These are phyloP conservation scores for Eragrostis nindensis DNA, from an alignment of 176 grass and related monocot genomes.

Conservation along the genomic window DNA sequence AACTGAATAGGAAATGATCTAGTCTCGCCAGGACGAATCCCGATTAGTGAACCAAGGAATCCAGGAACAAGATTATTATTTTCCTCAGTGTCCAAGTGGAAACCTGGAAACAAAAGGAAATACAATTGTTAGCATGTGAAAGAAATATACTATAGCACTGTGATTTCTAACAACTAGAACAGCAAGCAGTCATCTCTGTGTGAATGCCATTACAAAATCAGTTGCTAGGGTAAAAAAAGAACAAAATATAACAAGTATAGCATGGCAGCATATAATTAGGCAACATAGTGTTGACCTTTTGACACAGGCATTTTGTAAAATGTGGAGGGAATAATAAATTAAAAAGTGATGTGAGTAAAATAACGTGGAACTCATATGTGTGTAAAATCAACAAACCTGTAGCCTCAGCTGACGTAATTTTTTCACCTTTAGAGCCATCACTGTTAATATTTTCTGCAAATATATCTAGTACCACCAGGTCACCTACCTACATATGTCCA, in stretches of 20 bases:
- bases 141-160: neutral
- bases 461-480: constrained; percentile 94
- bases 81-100: constrained; percentile 97
- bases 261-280: no score
- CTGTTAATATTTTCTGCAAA: constrained; percentile 71
- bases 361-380: neutral
- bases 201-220: constrained; percentile 18
- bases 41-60: constrained; percentile 89
- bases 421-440: constrained; percentile 82
- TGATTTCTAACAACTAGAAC: constrained; percentile 17
- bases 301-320: neutral
- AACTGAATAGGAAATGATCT: constrained; percentile 91
- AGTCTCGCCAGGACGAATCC: constrained; percentile 81
- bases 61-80: constrained; percentile 75
- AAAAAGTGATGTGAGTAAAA: constrained; percentile 13
- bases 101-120: constrained; percentile 54
- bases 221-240: constrained; percentile 23
- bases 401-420: constrained; percentile 80
- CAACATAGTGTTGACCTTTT: neutral
- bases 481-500: constrained; percentile 58
- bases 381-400: constrained; percentile 63
- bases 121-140: neutral
- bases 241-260: constrained; percentile 5
- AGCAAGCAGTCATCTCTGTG: neutral
- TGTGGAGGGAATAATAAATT: constrained; percentile 11